Base-by-base conservation (phyloP, 805 yeast species). In the Metschnikowia lachancei region DNA sequence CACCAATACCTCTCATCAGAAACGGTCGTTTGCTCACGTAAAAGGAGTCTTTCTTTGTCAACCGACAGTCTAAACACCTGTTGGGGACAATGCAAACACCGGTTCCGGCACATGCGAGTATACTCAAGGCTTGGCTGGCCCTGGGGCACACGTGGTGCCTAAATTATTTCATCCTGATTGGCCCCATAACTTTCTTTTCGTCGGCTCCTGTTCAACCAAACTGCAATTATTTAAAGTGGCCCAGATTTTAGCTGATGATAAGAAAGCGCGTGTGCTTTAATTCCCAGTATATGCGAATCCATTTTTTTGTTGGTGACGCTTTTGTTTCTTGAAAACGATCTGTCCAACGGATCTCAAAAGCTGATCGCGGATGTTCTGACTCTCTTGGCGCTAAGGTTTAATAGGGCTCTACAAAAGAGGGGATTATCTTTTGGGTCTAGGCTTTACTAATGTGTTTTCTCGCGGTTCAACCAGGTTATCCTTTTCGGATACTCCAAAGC, bases 301-400 rank as follows among this genome's bases (percentile, higher is more conserved):
- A n/a, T n/a, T n/a, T 33, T 52, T 54, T 52, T 54, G 51, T 54
- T 52, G 44, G 31, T 39, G 49, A 50, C 29, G 51, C 48, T 49
- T 50, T 54, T 48, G 52, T 52, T 50, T 47, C 43, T 28, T 18
- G 33, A 16, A 37, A 50, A 52, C 14, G 43, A 33, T 26, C 34
- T 39, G 19, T 17, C 12, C 30, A 30, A 13, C 13, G 33, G 36
- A 43, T 36, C 49, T 44, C 58, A 52, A 54, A 52, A 48, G 56
- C 51, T 37, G 50, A 51, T 35, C 47, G 52, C 53, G 46, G 48
- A 38, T 49, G 33, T 49, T 22, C 43, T 26, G 31, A 40, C 9
- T 52, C 41, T 35, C 39, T 16, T 44, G 42, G 36, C 40, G 30
- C 39, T 35, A 22, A 22, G 24, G 24, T 22, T 8, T 22, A 22